These are phyloP conservation scores for Xylariaceae sp. DNA, from an alignment of 2,329 filamentous ascomycete genomes.

Conservation along the genomic window DNA sequence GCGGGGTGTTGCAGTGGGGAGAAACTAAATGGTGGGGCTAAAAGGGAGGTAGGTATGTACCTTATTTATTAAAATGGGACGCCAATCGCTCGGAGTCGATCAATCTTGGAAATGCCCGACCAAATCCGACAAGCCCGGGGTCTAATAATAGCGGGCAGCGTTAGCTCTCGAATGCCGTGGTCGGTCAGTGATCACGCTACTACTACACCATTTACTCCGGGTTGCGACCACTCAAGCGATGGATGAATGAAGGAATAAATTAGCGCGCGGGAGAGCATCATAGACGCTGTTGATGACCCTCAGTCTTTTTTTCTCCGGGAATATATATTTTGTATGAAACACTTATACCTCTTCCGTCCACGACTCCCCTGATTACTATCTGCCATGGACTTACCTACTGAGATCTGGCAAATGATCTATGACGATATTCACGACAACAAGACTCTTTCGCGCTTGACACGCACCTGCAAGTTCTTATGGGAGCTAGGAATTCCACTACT, in stretches of 20 bases:
- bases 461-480: slow-evolving; percentile 29
- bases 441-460: slow-evolving; percentile 23
- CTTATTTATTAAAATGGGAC: background rate
- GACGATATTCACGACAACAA: slow-evolving; percentile 24
- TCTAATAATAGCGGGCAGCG: no score
- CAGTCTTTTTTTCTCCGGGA: no score
- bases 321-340: no score
- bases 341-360: background rate
- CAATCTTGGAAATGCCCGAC: background rate
- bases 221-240: slow-evolving; percentile 7
- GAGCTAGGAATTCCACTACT: slow-evolving; percentile 27
- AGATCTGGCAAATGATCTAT: slow-evolving; percentile 32
- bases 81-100: background rate
- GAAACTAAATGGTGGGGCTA: no score
- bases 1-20: no score
- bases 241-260: no score
- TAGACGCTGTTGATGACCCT: no score
- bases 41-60: no score
- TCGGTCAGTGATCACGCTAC: no score
- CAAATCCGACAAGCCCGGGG: no score
- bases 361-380: background rate
- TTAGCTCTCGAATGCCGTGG: no score
- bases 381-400: slow-evolving; percentile 29
- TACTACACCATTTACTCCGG: background rate
- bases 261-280: no score